Evolutionary conservation across 2,329 filamentous ascomycete genomes (phyloP), one percentile per base, ranked within the genome.

Genomic region (Diaporthe sp.): DNA sequence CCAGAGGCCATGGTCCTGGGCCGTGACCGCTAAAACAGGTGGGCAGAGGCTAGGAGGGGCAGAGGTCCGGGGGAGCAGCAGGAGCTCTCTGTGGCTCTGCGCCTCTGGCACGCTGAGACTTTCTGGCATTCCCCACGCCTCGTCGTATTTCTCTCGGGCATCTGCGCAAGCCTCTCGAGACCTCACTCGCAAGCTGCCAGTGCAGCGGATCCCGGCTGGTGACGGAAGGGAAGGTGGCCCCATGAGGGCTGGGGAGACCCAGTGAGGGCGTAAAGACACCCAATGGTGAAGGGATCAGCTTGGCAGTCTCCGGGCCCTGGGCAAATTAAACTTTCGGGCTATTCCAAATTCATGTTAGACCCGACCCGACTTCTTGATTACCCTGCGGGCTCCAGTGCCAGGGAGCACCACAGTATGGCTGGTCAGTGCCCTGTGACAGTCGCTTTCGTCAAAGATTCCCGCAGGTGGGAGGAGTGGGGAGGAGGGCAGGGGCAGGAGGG

Each of bases 131-230:
- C 25, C 46, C 46, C 71, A 65, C 71, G 58, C 71, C 71, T 53
- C 46, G 44, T 62, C 42, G 39, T 34, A 65, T 55, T 65, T 65
- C 60, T 57, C 58, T 75, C 62, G 73, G 65, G 65, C 65, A 55
- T 51, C 65, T 46, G 62, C 72, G 62, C 61, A 68, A 74, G 42
- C 53, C 72, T 67, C 49, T 71, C 61, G 17, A 71, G 65, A 55
- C 67, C 42, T 75, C 49, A 57, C 37, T 55, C 58, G 71, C 60
- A 65, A 57, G 71, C 49, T 65, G 71, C 55, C 60, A 65, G 71
- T 61, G 71, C 71, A 65, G 71, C 73, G 73, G 62, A 77, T 77
- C 76, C 76, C 70, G 70, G 72, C 70, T 61, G 51, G 51, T 73
- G 44, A 75, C 58, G 67, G 58, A 55, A 70, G 49, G 65, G 65